Evolutionary conservation across 805 yeast genomes (phyloP).

Genomic region (Kuraishia ogatae): DNA sequence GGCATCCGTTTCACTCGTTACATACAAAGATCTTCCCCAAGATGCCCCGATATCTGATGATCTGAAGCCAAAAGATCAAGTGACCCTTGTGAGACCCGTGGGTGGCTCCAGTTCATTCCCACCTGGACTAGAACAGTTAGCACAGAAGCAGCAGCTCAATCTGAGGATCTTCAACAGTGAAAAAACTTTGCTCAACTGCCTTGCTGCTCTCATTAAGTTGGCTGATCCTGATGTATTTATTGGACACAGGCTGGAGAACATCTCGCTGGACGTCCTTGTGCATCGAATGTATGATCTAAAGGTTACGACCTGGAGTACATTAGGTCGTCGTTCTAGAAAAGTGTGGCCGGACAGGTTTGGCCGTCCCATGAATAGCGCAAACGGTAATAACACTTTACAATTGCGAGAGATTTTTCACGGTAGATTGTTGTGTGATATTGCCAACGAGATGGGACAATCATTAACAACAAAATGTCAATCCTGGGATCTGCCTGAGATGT

Average conservation of each 20-base stretch:
- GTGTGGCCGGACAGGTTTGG: conserved; percentile 74
- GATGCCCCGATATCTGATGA: conserved; percentile 66
- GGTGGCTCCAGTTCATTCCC: conserved; percentile 58
- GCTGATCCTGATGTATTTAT: conserved; percentile 88
- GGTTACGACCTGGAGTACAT: conserved; percentile 66
- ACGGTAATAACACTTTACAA: conserved; percentile 33
- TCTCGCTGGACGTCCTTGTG: conserved; percentile 69
- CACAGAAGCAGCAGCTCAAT: conserved; percentile 41
- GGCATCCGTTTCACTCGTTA: conserved; percentile 71
- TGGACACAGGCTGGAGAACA: conserved; percentile 80
- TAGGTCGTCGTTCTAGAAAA: conserved; percentile 77
- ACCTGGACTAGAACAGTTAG: conserved; percentile 59
- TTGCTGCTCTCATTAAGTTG: conserved; percentile 59
- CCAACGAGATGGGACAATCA: conserved; percentile 92
- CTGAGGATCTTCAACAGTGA: conserved; percentile 65
- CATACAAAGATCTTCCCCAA: conserved; percentile 60
- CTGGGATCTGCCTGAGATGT: conserved; percentile 93
- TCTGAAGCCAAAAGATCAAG: conserved; percentile 46
- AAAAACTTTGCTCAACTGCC: conserved; percentile 60
- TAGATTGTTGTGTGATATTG: conserved; percentile 82
- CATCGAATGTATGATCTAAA: conserved; percentile 73
- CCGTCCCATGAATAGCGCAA: conserved; percentile 25
- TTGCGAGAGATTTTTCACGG: conserved; percentile 75
- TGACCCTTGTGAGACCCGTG: conserved; percentile 77
- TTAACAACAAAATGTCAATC: conserved; percentile 86